A percentile compares a stretch with the other conserved stretches of the same genome.
Conservation (phyloP, 2,329 filamentous ascomycete species). For the Diaporthe ampelina region DNA sequence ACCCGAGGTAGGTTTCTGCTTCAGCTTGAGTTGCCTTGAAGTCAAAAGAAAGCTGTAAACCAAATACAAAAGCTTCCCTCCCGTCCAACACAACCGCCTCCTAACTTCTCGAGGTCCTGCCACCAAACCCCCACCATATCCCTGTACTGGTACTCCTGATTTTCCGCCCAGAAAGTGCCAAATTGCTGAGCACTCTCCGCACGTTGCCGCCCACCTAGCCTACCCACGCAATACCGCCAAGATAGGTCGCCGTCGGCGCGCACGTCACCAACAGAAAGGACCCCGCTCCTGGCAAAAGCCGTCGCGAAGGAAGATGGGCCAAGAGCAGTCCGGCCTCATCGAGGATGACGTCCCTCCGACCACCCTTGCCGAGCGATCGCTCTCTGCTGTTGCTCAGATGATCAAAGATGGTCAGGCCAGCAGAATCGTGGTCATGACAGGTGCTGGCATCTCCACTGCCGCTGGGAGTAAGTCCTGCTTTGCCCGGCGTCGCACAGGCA, state of each 20-base stretch:
- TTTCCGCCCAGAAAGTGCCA: background rate
- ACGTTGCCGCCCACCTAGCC: background rate
- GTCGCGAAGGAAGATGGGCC: constrained; percentile 78
- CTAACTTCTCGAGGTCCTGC: no score
- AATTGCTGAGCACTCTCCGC: background rate
- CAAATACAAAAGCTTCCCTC: background rate
- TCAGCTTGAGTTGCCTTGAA: background rate
- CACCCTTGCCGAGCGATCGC: constrained; percentile 76
- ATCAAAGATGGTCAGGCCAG: constrained; percentile 78
- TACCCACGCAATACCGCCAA: constrained; percentile 45
- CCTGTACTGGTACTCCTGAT: background rate
- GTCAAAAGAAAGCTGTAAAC: constrained; percentile 12
- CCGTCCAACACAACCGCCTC: background rate
- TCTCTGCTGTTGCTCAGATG: constrained; percentile 83
- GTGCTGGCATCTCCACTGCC: constrained; percentile 87
- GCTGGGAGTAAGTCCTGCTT: constrained; percentile 67
- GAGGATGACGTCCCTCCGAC: constrained; percentile 74
- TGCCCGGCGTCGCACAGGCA: background rate
- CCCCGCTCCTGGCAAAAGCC: constrained; percentile 42
- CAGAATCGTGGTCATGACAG: constrained; percentile 88
- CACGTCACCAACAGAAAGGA: constrained; percentile 52
- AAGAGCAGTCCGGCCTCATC: constrained; percentile 80
- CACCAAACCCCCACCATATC: background rate
- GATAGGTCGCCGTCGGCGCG: constrained; percentile 57
- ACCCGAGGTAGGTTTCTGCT: constrained; percentile 20